A percentile compares a stretch with the other conserved stretches of the same genome.
phyloP scores from a whole-genome alignment of 768 basidiomycete genomes.

The Phylloporus sp. region DNA sequence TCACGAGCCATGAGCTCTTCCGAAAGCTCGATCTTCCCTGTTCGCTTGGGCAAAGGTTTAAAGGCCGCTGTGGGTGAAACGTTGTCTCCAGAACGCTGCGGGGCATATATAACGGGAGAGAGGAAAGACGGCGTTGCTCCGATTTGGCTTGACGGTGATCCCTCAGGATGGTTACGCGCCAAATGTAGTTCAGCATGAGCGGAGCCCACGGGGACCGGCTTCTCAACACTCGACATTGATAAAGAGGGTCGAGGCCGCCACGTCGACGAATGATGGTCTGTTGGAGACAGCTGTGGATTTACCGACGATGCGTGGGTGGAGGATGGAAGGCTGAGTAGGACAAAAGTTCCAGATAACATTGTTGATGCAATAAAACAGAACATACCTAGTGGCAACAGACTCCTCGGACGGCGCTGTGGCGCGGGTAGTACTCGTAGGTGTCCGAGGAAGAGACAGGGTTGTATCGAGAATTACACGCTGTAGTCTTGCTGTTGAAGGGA shows the following conservation, averaged over 20 bases:
- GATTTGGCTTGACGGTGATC: not conserved
- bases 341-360: not conserved
- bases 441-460: not conserved
- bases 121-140: not conserved
- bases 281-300: not conserved
- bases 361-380: conserved; percentile 7
- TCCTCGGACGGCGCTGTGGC: not conserved
- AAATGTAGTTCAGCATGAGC: not conserved
- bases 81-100: not conserved
- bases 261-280: not conserved
- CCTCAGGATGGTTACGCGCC: not conserved
- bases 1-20: conserved; percentile 27
- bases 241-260: not conserved
- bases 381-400: conserved; percentile 8
- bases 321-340: not conserved
- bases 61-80: not conserved
- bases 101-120: not conserved
- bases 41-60: conserved; percentile 29
- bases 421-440: not conserved
- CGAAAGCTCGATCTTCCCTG: conserved; percentile 17
- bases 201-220: not conserved
- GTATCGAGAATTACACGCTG: conserved; percentile 14
- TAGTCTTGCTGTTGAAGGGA: conserved; percentile 16
- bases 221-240: not conserved
- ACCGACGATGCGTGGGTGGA: not conserved